Conservation (phyloP, 139 green algal genomes). For the Micromonas commoda region DNA sequence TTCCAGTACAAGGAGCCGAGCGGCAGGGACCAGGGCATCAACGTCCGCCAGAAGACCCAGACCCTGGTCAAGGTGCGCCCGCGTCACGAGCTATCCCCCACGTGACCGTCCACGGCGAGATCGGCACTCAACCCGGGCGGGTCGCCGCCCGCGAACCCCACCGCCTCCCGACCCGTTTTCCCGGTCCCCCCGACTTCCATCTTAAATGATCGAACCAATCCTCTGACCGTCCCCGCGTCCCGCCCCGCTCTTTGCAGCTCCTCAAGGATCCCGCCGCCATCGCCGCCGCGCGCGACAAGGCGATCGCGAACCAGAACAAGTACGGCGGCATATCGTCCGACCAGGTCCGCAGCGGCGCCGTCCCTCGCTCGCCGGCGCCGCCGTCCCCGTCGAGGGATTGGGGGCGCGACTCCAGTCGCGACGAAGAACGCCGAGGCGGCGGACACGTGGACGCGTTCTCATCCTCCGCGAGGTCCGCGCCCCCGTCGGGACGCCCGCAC, state of each 20-base stretch:
- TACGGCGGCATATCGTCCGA: slow-evolving; percentile 24
- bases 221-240: background rate
- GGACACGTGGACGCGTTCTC: too few species aligned
- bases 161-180: too few species aligned
- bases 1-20: slow-evolving; percentile 61
- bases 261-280: slow-evolving; percentile 41
- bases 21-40: slow-evolving; percentile 70
- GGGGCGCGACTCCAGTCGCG: background rate
- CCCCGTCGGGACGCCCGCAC: too few species aligned
- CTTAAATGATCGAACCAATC: too few species aligned
- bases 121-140: too few species aligned
- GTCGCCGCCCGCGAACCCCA: too few species aligned
- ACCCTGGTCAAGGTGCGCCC: slow-evolving; percentile 23
- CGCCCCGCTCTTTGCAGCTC: slow-evolving; percentile 3
- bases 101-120: too few species aligned
- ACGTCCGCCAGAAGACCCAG: slow-evolving; percentile 67
- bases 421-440: too few species aligned
- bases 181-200: too few species aligned
- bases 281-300: slow-evolving; percentile 40
- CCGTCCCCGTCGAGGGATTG: background rate
- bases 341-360: background rate
- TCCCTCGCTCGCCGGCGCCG: too few species aligned
- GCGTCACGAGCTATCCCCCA: too few species aligned
- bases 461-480: too few species aligned
- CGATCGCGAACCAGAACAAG: slow-evolving; percentile 38